These are phyloP conservation scores for Gossypium davidsonii DNA, from an alignment of 441 rosid genomes.

Conservation along the genomic window DNA sequence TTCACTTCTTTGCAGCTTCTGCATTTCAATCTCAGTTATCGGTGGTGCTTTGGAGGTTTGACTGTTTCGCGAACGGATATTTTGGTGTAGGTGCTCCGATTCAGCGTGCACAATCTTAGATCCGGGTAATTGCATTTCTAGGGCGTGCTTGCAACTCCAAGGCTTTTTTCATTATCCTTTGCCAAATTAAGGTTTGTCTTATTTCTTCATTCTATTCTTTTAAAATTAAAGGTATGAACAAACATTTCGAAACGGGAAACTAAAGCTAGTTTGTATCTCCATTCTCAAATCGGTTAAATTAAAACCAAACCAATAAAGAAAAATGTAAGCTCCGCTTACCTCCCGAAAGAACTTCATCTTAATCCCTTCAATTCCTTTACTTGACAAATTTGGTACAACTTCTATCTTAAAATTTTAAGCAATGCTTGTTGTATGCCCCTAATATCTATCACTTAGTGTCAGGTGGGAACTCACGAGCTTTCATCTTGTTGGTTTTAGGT, in stretches of 20 bases:
- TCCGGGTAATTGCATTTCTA: neutral
- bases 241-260: neutral
- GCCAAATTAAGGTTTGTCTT: slow-evolving; percentile 5
- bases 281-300: neutral
- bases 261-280: neutral
- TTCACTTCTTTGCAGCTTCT: slow-evolving; percentile 1
- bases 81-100: neutral
- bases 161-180: neutral
- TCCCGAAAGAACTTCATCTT: neutral
- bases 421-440: neutral
- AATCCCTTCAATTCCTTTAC: neutral
- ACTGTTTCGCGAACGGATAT: slow-evolving; percentile 1
- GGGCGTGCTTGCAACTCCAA: slow-evolving; percentile 3
- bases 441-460: neutral
- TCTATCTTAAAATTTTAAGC: neutral
- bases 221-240: neutral
- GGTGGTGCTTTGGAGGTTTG: neutral
- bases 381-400: neutral
- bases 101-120: slow-evolving; percentile 5
- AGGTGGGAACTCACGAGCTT: slow-evolving; percentile 1
- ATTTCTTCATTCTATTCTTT: slow-evolving; percentile 1
- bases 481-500: slow-evolving; percentile 15
- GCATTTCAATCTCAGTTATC: slow-evolving; percentile 1
- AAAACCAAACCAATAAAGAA: neutral
- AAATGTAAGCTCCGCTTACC: neutral